Evolutionary conservation across 192 early-diverging fungal genomes (phyloP).

Genomic region (Coemansia sp.): DNA sequence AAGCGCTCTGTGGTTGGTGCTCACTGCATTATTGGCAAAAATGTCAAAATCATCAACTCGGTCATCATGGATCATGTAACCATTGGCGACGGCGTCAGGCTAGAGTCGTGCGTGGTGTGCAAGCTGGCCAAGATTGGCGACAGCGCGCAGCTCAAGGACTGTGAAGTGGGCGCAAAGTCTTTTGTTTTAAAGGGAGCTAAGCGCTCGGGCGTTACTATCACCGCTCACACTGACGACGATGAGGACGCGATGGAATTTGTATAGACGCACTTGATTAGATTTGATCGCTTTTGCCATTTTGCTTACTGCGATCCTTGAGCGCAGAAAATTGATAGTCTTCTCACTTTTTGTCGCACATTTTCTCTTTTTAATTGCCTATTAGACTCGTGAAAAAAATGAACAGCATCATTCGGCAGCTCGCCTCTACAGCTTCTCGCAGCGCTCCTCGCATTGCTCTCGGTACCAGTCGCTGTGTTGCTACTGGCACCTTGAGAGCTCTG

Average conservation of each 20-base stretch:
- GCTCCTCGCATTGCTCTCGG: slow-evolving; percentile 6
- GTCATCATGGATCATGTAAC: slow-evolving; percentile 95
- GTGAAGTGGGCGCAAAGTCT: slow-evolving; percentile 62
- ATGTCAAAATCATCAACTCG: slow-evolving; percentile 95
- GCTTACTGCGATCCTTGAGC: not conserved
- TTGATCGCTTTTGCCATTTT: not conserved
- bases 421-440: slow-evolving; percentile 14
- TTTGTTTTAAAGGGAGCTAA: slow-evolving; percentile 22
- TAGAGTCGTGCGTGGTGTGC: slow-evolving; percentile 89
- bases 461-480: slow-evolving; percentile 2
- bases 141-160: slow-evolving; percentile 82
- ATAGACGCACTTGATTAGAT: not conserved
- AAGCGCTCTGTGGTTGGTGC: slow-evolving; percentile 94
- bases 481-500: not conserved
- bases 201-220: slow-evolving; percentile 24
- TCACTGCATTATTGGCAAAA: slow-evolving; percentile 94
- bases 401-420: slow-evolving; percentile 24
- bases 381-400: slow-evolving; percentile 19
- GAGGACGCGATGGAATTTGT: slow-evolving; percentile 30
- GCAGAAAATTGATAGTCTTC: slow-evolving; percentile 5
- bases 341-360: not conserved
- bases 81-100: slow-evolving; percentile 90
- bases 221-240: slow-evolving; percentile 30
- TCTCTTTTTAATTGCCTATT: not conserved
- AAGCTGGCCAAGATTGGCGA: slow-evolving; percentile 77